Evolutionary conservation across 2,329 filamentous ascomycete genomes (phyloP).

Genomic region (Colletotrichum sp.): DNA sequence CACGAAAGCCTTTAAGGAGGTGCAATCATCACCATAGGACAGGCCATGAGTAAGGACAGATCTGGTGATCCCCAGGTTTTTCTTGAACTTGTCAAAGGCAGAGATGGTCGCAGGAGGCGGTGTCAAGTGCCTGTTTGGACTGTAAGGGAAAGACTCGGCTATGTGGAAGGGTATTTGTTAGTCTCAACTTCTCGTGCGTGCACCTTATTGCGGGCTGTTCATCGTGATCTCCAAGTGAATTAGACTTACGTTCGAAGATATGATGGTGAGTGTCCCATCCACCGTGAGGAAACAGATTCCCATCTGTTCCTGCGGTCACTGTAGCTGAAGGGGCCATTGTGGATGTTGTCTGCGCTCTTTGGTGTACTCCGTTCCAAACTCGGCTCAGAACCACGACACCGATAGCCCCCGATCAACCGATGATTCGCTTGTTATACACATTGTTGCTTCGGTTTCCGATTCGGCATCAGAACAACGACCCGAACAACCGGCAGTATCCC

Average conservation of each 20-base stretch:
- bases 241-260: constrained; percentile 34
- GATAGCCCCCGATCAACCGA: not conserved
- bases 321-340: not conserved
- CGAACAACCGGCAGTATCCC: not conserved
- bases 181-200: not conserved
- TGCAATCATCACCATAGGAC: constrained; percentile 39
- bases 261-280: constrained; percentile 37
- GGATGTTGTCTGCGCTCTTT: not conserved
- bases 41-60: constrained; percentile 40
- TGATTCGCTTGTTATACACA: not conserved
- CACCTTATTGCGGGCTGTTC: not conserved
- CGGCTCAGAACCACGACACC: not conserved
- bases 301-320: not conserved
- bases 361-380: not conserved
- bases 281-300: constrained; percentile 28
- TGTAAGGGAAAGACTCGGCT: constrained; percentile 11
- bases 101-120: constrained; percentile 5
- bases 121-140: constrained; percentile 1
- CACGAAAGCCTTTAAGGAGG: constrained; percentile 35
- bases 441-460: not conserved
- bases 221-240: not conserved
- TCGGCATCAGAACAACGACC: not conserved
- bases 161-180: not conserved
- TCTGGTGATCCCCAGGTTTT: constrained; percentile 30
- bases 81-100: constrained; percentile 20